Evolutionary conservation across 2,329 filamentous ascomycete genomes (phyloP).

Genomic region (Dendrostoma leiphaemia): DNA sequence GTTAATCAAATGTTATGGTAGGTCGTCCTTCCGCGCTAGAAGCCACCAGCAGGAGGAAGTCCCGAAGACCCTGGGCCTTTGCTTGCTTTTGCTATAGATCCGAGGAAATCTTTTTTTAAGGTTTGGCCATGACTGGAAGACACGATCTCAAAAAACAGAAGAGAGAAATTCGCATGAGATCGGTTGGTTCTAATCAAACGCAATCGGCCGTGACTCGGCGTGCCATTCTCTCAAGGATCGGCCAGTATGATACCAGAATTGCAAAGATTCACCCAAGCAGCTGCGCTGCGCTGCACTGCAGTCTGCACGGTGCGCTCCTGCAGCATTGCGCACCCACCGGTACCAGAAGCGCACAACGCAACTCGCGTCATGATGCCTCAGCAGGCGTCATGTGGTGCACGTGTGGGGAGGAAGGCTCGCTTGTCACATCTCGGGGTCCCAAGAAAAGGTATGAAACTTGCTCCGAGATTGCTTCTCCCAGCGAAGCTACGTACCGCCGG

Average conservation of each 20-base stretch:
- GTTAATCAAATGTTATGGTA: not conserved
- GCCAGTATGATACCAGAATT: no score
- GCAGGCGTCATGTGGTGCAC: not conserved
- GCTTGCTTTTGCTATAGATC: constrained; percentile 2
- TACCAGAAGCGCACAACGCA: not conserved
- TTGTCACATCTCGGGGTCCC: not conserved
- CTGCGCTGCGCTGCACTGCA: no score
- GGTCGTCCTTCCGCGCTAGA: not conserved
- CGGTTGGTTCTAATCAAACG: no score
- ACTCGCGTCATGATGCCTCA: not conserved
- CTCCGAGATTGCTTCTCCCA: not conserved
- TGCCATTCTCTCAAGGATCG: not conserved
- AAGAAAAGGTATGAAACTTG: not conserved
- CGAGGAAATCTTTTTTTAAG: not conserved
- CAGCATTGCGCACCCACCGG: not conserved
- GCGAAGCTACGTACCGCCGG: not conserved
- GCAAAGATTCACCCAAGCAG: no score
- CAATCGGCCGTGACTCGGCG: no score
- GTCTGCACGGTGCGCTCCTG: not conserved
- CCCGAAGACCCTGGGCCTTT: not conserved
- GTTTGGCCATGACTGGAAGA: not conserved
- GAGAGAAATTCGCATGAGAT: no score
- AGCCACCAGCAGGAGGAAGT: not conserved
- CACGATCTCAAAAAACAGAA: not conserved
- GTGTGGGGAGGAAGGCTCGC: not conserved